phyloP scores from a whole-genome alignment of 306 rosid species.

The Castanopsis chinensis region DNA sequence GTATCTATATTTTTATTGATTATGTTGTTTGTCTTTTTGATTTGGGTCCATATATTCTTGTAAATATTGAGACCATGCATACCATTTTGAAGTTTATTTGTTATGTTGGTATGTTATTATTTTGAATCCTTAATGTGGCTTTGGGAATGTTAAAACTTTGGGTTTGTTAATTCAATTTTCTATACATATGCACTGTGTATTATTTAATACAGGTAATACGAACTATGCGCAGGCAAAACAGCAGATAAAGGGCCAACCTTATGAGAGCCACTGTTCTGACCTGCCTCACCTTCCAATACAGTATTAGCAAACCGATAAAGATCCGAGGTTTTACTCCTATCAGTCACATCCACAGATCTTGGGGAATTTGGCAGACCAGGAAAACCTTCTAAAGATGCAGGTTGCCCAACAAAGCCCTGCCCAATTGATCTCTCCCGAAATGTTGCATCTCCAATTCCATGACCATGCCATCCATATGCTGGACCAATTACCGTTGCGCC shows the following conservation, averaged over 20 bases:
- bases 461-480: conserved; percentile 42
- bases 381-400: conserved; percentile 30
- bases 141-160: no score
- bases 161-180: no score
- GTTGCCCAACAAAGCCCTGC: conserved; percentile 33
- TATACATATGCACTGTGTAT: background rate
- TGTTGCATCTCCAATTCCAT: conserved; percentile 40
- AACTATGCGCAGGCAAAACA: background rate
- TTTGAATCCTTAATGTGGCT: no score
- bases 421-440: conserved; percentile 33
- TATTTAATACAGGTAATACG: conserved; percentile 5
- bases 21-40: no score
- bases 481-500: conserved; percentile 27
- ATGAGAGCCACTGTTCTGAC: conserved; percentile 10
- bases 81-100: no score
- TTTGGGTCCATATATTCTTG: no score
- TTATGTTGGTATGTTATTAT: no score
- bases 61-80: no score
- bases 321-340: conserved; percentile 38
- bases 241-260: conserved; percentile 2
- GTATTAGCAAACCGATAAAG: conserved; percentile 58
- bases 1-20: no score
- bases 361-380: conserved; percentile 31
- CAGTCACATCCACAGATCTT: conserved; percentile 15
- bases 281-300: conserved; percentile 36